phyloP scores from a whole-genome alignment of 306 rosid genomes.

The Benincasa hispida region DNA sequence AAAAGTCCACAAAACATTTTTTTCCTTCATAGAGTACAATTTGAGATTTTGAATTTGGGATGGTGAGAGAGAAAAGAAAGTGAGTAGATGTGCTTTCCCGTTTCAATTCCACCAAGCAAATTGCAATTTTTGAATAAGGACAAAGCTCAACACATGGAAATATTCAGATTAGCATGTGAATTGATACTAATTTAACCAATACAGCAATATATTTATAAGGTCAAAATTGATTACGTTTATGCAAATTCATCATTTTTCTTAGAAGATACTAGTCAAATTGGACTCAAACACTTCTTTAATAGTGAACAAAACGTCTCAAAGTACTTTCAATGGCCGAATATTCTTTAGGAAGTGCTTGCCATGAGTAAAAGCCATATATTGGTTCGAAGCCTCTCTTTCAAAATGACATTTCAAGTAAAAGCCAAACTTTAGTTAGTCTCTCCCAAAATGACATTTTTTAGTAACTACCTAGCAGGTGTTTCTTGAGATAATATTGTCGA shows the following conservation, averaged over 20 bases:
- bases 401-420: not conserved
- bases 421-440: no score
- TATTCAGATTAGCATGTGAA: not conserved
- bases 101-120: not conserved
- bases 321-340: not conserved
- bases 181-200: not conserved
- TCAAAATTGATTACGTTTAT: not conserved
- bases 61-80: not conserved
- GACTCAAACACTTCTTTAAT: not conserved
- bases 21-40: not conserved
- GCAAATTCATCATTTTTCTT: not conserved
- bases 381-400: not conserved
- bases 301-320: not conserved
- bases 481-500: constrained; percentile 20
- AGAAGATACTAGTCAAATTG: not conserved
- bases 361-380: not conserved
- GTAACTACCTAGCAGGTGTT: not conserved
- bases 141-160: not conserved
- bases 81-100: not conserved
- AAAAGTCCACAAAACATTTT: not conserved
- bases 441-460: not conserved
- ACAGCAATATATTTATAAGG: not conserved
- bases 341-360: not conserved
- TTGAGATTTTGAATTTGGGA: not conserved
- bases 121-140: not conserved